Conservation (phyloP, 2,329 filamentous ascomycete species). For the Fusarium citri region DNA sequence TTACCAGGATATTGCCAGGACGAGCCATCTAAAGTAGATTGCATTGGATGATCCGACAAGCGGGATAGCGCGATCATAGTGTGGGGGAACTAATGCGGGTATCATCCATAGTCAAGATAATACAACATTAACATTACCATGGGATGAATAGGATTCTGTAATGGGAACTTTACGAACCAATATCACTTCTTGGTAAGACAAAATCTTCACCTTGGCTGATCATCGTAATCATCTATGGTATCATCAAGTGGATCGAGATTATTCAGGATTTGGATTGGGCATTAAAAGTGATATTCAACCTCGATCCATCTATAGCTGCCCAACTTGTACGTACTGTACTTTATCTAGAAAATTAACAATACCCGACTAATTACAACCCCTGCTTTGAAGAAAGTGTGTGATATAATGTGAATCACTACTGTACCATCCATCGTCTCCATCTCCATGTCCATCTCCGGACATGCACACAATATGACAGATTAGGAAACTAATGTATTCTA, state of each 20-base stretch:
- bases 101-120: not conserved
- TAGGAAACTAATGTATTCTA: conserved; percentile 27
- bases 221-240: not conserved
- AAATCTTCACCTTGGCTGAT: not conserved
- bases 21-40: conserved; percentile 23
- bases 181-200: not conserved
- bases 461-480: conserved; percentile 32
- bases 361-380: conserved; percentile 14
- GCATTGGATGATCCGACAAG: conserved; percentile 32
- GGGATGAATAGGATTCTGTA: not conserved
- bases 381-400: conserved; percentile 19
- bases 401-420: conserved; percentile 27
- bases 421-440: not conserved
- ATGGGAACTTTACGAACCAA: not conserved
- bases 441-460: conserved; percentile 5
- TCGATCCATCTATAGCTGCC: conserved; percentile 23
- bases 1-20: conserved; percentile 17
- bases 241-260: conserved; percentile 1
- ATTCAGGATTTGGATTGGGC: conserved; percentile 9
- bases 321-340: conserved; percentile 5
- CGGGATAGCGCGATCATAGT: conserved; percentile 41
- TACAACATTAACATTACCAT: not conserved
- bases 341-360: not conserved
- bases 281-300: not conserved
- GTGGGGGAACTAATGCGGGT: conserved; percentile 32